phyloP scores from a whole-genome alignment of 257 asterid species.

The Nicotiana knightiana region DNA sequence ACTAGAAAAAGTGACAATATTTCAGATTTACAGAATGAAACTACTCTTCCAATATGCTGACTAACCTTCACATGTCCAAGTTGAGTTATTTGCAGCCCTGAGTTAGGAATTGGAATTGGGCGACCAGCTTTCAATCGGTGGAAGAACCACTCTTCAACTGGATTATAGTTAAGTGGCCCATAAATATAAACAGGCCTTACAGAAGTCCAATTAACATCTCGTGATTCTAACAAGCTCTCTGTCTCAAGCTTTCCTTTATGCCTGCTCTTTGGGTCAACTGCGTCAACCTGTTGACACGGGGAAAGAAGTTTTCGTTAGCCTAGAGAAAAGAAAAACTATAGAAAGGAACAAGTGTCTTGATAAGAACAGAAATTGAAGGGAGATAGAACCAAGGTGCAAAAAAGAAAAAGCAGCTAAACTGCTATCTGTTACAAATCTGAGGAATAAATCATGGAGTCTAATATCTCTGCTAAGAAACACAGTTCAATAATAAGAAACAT shows the following conservation, averaged over 20 bases:
- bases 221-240: constrained; percentile 63
- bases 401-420: background rate
- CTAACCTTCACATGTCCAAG: constrained; percentile 96
- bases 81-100: constrained; percentile 87
- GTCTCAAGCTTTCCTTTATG: constrained; percentile 99
- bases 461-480: background rate
- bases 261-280: constrained; percentile 97
- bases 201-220: constrained; percentile 85
- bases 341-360: background rate
- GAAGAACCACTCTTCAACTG: constrained; percentile 99
- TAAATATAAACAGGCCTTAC: constrained; percentile 93
- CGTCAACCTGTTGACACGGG: constrained; percentile 51
- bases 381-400: background rate
- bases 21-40: background rate
- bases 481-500: background rate
- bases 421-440: background rate
- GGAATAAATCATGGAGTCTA: background rate
- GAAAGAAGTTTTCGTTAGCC: background rate
- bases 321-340: background rate
- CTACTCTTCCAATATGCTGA: background rate
- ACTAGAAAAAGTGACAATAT: background rate
- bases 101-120: constrained; percentile 86
- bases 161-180: constrained; percentile 95
- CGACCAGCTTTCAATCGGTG: constrained; percentile 96
- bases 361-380: background rate